phyloP scores from a whole-genome alignment of 441 rosid species.

The Aquilaria agallochum region DNA sequence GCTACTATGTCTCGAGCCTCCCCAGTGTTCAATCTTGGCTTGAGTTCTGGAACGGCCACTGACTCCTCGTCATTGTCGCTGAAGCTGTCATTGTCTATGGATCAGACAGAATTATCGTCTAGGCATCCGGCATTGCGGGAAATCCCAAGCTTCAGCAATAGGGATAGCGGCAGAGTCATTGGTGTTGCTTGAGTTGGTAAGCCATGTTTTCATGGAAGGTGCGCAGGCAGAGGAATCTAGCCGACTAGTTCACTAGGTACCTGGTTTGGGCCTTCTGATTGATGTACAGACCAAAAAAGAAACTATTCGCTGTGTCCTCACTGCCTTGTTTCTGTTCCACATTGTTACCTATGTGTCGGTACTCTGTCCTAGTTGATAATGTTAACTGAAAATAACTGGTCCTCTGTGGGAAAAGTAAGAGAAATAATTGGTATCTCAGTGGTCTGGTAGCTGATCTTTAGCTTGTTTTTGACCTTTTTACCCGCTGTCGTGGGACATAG shows the following conservation, averaged over 20 bases:
- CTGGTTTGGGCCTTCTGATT: conserved; percentile 21
- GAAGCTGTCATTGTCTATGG: conserved; percentile 42
- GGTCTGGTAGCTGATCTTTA: not conserved
- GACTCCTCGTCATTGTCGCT: conserved; percentile 43
- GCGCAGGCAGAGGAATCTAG: conserved; percentile 19
- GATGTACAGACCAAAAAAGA: conserved; percentile 38
- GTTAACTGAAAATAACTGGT: conserved; percentile 27
- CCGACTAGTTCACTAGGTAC: conserved; percentile 26
- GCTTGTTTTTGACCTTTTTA: too few species aligned
- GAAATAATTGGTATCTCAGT: not conserved
- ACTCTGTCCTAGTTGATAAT: conserved; percentile 12
- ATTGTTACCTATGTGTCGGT: conserved; percentile 16
- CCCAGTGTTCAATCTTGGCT: conserved; percentile 33
- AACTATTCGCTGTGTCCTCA: conserved; percentile 5
- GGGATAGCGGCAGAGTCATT: conserved; percentile 58
- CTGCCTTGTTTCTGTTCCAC: conserved; percentile 7
- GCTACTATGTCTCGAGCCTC: conserved; percentile 24
- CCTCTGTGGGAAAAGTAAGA: not conserved
- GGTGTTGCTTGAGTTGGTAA: conserved; percentile 52
- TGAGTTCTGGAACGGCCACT: conserved; percentile 26
- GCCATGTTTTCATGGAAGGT: conserved; percentile 8
- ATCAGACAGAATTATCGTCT: conserved; percentile 24
- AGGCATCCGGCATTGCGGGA: conserved; percentile 44
- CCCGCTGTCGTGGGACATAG: too few species aligned
- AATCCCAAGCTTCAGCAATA: conserved; percentile 42